Percentiles rank a stretch among this genome's conserved stretches.
phyloP scores from a whole-genome alignment of 495 filamentous ascomycete genomes.

The Podospora conica region DNA sequence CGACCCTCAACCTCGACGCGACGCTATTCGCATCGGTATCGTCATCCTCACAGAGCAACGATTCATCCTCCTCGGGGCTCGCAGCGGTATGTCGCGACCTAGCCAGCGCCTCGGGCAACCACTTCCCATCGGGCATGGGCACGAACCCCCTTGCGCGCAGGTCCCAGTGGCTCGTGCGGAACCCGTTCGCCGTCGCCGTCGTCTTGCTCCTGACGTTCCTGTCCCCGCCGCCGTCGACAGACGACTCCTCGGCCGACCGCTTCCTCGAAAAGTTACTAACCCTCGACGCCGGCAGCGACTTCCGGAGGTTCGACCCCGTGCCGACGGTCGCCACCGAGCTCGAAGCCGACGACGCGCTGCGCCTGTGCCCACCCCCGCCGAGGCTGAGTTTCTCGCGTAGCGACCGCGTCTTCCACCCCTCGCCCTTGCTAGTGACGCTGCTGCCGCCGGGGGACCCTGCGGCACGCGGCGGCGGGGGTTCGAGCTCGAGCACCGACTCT shows the following conservation, averaged over 20 bases:
- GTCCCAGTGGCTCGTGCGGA: conserved; percentile 34
- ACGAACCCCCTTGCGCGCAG: conserved; percentile 37
- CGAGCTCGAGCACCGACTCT: conserved; percentile 24
- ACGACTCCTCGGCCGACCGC: conserved; percentile 16
- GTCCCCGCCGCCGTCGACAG: conserved; percentile 7
- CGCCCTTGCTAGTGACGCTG: conserved; percentile 16
- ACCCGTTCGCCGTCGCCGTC: background rate
- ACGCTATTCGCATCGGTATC: background rate
- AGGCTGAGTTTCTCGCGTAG: conserved; percentile 29
- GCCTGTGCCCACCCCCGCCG: conserved; percentile 7
- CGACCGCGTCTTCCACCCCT: conserved; percentile 27
- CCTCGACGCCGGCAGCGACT: conserved; percentile 16
- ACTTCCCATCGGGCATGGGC: conserved; percentile 38
- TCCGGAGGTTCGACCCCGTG: no score
- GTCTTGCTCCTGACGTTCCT: conserved; percentile 17
- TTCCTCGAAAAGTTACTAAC: conserved; percentile 25
- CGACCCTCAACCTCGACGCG: background rate
- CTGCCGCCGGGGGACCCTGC: background rate
- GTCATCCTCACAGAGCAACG: background rate
- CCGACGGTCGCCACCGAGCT: no score
- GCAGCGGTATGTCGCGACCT: no score
- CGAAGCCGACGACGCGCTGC: no score
- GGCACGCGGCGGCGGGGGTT: conserved; percentile 12
- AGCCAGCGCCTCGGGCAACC: conserved; percentile 38
- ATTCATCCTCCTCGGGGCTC: conserved; percentile 13